A percentile compares a stretch with the other conserved stretches of the same genome.
These are phyloP conservation scores for Coemansia sp. DNA, from an alignment of 192 early-diverging fungal species.

Conservation along the genomic window DNA sequence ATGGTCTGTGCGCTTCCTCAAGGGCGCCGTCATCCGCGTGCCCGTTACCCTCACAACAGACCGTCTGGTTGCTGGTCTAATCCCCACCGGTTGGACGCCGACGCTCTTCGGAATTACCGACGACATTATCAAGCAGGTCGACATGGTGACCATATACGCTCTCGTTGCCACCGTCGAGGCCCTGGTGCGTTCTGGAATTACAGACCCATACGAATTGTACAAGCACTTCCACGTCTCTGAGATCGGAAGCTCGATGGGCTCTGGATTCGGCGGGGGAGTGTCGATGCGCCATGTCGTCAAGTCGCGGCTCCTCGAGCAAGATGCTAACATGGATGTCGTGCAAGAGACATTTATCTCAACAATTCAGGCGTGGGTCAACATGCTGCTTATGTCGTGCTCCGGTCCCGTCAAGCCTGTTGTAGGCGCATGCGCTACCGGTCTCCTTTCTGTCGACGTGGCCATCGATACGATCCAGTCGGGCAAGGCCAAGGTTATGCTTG, in stretches of 20 bases:
- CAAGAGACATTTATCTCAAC: conserved; percentile 96
- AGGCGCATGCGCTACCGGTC: conserved; percentile 91
- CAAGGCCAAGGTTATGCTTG: conserved; percentile 89
- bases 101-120: too few species aligned
- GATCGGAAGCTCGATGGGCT: conserved; percentile 86
- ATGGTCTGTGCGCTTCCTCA: too few species aligned
- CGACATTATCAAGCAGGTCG: too few species aligned
- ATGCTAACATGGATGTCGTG: conserved; percentile 78
- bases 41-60: too few species aligned
- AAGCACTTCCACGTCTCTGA: conserved; percentile 94
- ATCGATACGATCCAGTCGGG: conserved; percentile 84
- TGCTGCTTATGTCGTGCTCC: conserved; percentile 87
- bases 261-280: conserved; percentile 81
- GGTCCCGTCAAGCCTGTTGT: conserved; percentile 80
- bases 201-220: conserved; percentile 91
- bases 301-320: conserved; percentile 71
- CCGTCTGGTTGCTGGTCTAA: too few species aligned
- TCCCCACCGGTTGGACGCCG: too few species aligned
- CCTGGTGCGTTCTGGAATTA: too few species aligned
- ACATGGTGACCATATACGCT: too few species aligned
- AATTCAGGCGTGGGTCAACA: conserved; percentile 93
- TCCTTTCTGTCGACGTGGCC: conserved; percentile 86
- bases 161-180: too few species aligned
- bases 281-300: conserved; percentile 71
- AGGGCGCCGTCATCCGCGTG: too few species aligned